Conservation (phyloP, 2,329 filamentous ascomycete species). For the Ceratocystis colombiana region DNA sequence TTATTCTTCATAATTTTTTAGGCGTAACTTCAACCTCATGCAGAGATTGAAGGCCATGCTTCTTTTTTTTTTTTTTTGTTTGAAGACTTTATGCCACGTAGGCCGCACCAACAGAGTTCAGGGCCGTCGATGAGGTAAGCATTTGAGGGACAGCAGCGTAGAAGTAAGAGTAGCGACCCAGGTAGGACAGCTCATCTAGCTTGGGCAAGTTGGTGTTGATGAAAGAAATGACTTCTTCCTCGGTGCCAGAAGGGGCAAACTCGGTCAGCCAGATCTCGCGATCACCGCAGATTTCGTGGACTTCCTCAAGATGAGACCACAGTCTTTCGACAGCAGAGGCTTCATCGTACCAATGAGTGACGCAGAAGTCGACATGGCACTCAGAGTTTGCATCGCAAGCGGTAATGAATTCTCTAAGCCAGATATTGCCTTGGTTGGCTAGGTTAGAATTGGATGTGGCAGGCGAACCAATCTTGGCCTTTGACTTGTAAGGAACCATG, state of each 20-base stretch:
- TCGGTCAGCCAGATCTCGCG: slow-evolving; percentile 55
- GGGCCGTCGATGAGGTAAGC: slow-evolving; percentile 34
- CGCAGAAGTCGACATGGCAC: slow-evolving; percentile 51
- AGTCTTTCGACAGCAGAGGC: slow-evolving; percentile 41
- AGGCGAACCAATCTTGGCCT: slow-evolving; percentile 48
- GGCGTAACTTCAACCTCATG: too few relatives aligned
- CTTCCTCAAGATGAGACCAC: slow-evolving; percentile 43
- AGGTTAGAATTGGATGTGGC: slow-evolving; percentile 51
- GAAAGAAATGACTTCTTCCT: slow-evolving; percentile 40
- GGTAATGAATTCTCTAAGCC: slow-evolving; percentile 44
- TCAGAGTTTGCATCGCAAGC: slow-evolving; percentile 38
- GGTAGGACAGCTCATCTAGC: slow-evolving; percentile 42
- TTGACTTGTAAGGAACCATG: slow-evolving; percentile 46
- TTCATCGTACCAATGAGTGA: slow-evolving; percentile 54
- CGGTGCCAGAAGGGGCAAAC: slow-evolving; percentile 45
- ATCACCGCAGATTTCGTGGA: slow-evolving; percentile 37
- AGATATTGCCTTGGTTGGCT: slow-evolving; percentile 44
- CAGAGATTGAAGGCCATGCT: not conserved
- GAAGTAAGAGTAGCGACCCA: slow-evolving; percentile 50
- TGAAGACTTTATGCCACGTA: slow-evolving; percentile 34
- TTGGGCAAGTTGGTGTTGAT: slow-evolving; percentile 40
- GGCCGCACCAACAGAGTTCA: slow-evolving; percentile 41
- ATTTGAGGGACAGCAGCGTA: slow-evolving; percentile 37
- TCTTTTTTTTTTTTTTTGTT: not conserved
- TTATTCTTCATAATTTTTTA: not conserved